These are phyloP conservation scores for Boletus tylopilopsis DNA, from an alignment of 768 basidiomycete genomes.

Conservation along the genomic window DNA sequence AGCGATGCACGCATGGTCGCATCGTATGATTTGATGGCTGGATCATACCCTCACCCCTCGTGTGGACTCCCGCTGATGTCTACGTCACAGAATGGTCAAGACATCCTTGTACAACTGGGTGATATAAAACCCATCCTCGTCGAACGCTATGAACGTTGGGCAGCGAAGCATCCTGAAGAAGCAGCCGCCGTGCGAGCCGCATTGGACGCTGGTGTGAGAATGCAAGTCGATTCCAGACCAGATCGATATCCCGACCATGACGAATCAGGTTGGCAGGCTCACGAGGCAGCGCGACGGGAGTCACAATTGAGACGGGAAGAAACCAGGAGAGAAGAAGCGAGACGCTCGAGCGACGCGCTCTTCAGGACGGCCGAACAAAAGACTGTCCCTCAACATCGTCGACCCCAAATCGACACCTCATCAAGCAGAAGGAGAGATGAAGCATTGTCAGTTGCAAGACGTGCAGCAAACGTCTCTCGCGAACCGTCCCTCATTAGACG, in stretches of 20 bases:
- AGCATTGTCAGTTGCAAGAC: slow-evolving; percentile 22
- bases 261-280: slow-evolving; percentile 32
- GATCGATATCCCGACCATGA: slow-evolving; percentile 25
- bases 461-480: slow-evolving; percentile 21
- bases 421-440: slow-evolving; percentile 32
- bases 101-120: slow-evolving; percentile 64
- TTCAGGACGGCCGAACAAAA: slow-evolving; percentile 25
- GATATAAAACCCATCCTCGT: slow-evolving; percentile 63
- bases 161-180: slow-evolving; percentile 39
- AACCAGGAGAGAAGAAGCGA: slow-evolving; percentile 34
- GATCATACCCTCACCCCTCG: neutral
- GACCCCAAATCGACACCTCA: slow-evolving; percentile 28
- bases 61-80: slow-evolving; percentile 14
- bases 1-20: neutral
- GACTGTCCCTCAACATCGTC: slow-evolving; percentile 15
- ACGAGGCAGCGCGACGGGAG: slow-evolving; percentile 31
- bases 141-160: slow-evolving; percentile 62
- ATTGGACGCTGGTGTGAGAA: slow-evolving; percentile 18
- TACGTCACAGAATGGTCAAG: slow-evolving; percentile 61
- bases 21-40: neutral
- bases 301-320: slow-evolving; percentile 32
- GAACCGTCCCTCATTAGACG: slow-evolving; percentile 24
- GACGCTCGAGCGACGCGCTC: slow-evolving; percentile 33
- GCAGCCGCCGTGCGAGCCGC: slow-evolving; percentile 20
- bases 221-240: slow-evolving; percentile 25